Percentiles rank a stretch among this genome's conserved stretches.
phyloP scores from a whole-genome alignment of 192 early-diverging fungal genomes.

The Linnemannia schmuckeri region DNA sequence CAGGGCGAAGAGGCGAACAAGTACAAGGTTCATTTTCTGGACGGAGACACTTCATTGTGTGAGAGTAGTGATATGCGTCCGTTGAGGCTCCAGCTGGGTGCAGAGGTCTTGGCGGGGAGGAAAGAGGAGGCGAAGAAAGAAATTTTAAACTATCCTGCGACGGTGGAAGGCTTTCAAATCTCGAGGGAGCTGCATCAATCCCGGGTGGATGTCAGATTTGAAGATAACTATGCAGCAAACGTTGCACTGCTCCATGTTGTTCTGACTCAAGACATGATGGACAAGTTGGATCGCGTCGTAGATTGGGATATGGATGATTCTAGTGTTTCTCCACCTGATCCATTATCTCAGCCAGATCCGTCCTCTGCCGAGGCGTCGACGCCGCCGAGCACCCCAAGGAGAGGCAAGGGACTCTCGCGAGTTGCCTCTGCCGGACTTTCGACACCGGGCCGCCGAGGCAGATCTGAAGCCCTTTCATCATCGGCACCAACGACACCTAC shows the following conservation, averaged over 20 bases:
- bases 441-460: slow-evolving; percentile 34
- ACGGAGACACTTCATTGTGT: neutral
- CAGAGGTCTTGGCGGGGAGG: slow-evolving; percentile 29
- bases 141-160: slow-evolving; percentile 3
- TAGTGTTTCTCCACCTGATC: too few species aligned
- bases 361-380: neutral
- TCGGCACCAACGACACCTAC: slow-evolving; percentile 10
- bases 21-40: slow-evolving; percentile 35
- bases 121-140: slow-evolving; percentile 4
- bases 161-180: slow-evolving; percentile 33
- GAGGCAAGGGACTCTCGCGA: slow-evolving; percentile 16
- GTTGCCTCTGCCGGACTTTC: neutral
- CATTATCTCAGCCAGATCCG: neutral
- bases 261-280: slow-evolving; percentile 30
- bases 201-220: slow-evolving; percentile 33
- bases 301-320: slow-evolving; percentile 20
- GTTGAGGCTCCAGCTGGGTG: slow-evolving; percentile 36
- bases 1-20: neutral
- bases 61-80: slow-evolving; percentile 31
- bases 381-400: slow-evolving; percentile 20
- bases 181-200: slow-evolving; percentile 1
- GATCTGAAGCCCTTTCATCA: neutral
- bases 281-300: slow-evolving; percentile 15
- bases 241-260: slow-evolving; percentile 12
- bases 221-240: slow-evolving; percentile 23